Base-by-base conservation (phyloP, 352 stramenopile species). In the Phytopythium sindhum region DNA sequence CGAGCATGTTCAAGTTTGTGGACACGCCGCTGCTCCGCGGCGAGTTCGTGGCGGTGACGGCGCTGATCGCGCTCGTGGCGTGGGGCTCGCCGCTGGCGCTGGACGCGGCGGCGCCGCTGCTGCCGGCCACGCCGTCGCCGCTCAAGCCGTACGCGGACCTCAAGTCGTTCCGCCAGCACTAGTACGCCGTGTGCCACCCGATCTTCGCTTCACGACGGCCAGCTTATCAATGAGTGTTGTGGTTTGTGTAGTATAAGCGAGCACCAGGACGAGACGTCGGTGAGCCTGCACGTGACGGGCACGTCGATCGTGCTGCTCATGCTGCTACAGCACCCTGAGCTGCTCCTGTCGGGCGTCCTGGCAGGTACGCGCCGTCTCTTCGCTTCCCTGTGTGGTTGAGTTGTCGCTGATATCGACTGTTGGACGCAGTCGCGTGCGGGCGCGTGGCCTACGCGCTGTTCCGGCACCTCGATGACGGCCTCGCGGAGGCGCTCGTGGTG, bases 221-320 rank as follows among this genome's bases (percentile, higher is more conserved):
- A 21, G 1, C 15, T 2, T 4, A 3, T 15, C 21, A n/a, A 44
- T 17, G 15, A 7, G 1, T 24, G 14, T 12, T 44, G 39, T 45
- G 39, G 10, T 45, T 11, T 4, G 39, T 11, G 17, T 23, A 48
- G 39, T 37, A 42, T 65, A 37, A 17, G 53, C 21, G 77, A 85
- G 58, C 77, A 85, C 60, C 77, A 83, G 59, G 65, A 83, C 64
- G 57, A 74, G 39, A 83, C 69, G 48, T 73, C 72, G 15, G 74
- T 85, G 44, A 74, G 47, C 5, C 70, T 85, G 19, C 77, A 85
- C 39, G 74, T 65, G 23, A 69, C 65, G 12, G 77, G 77, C 67
- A 85, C 74, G 42, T 76, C 77, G 9, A 44, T 85, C 28, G 65
- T 77, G 45, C 21, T 76, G 29, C 50, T 85, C 33, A 23, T 83